Base-by-base conservation (phyloP, 2,329 filamentous ascomycete species). In the Curvularia hawaiiensis region DNA sequence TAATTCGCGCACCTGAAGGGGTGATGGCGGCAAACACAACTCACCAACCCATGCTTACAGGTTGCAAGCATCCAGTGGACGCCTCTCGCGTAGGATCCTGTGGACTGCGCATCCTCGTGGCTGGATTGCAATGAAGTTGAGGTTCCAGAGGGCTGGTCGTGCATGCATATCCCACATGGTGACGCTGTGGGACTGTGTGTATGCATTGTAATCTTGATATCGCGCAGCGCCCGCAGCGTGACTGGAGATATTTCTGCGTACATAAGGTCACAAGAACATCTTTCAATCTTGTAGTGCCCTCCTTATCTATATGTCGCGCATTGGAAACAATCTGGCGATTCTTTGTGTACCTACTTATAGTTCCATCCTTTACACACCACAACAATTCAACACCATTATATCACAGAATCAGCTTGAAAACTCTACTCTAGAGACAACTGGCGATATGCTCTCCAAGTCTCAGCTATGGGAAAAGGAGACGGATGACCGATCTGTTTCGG, bases 1-100 rank as follows among this genome's bases (percentile, higher is more conserved):
- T 51, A 51, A 51, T 51, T 44, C 28, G 49, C 49, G 39, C 49
- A 51, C 31, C 12, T 51, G 7, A 43, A 14, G 12, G 44, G 49
- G 40, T 35, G 14, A 35, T 44, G 8, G 43, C 28, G 46, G n/a
- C 22, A 16, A 22, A 0, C n/a, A n/a, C 18, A n/a, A 26, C 31
- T 38, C 20, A 28, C 26, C 46, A 6, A n/a, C 9, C 20, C 33
- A 24, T 10, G 45, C 30, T 26, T 26, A 28, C 31, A 38, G 14
- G 6, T 6, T 40, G 39, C 28, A 35, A 24, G 11, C 18, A 43
- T 35, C 28, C 35, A 11, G 28, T 20, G 9, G 30, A 11, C 9
- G 30, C 30, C 6, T 9, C 22, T 26, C 8, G 33, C 28, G 20
- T 18, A 8, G 14, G 31, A 20, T 8, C 20, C 30, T 10, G 30